Conservation (phyloP, 2,329 filamentous ascomycete species). For the Colletotrichum abscissum region DNA sequence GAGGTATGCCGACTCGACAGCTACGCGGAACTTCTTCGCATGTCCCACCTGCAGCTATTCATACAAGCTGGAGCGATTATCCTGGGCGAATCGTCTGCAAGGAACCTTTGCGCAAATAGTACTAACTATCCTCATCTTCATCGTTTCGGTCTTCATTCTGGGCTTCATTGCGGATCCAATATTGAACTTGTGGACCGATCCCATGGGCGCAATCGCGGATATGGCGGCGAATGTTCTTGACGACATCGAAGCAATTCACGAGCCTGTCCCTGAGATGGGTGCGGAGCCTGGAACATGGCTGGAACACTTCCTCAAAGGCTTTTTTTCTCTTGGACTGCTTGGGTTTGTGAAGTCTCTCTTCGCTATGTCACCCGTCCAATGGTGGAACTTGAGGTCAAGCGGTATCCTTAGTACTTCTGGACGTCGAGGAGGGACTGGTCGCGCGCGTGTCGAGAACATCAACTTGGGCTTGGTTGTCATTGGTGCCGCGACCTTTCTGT, state of each 20-base stretch:
- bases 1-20: conserved; percentile 77
- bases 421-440: conserved; percentile 72
- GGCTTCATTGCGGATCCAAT: conserved; percentile 95
- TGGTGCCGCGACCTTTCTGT: conserved; percentile 83
- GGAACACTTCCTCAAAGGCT: conserved; percentile 88
- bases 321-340: conserved; percentile 88
- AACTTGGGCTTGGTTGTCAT: conserved; percentile 84
- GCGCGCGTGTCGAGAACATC: conserved; percentile 81
- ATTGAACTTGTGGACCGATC: conserved; percentile 88
- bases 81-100: conserved; percentile 77
- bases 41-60: conserved; percentile 89
- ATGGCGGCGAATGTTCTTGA: conserved; percentile 59
- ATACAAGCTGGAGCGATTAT: conserved; percentile 82
- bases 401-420: conserved; percentile 64
- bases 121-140: conserved; percentile 78
- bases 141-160: conserved; percentile 80
- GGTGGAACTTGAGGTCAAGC: conserved; percentile 77
- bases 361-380: conserved; percentile 79
- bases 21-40: conserved; percentile 80
- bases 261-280: conserved; percentile 48
- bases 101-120: conserved; percentile 74
- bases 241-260: conserved; percentile 50
- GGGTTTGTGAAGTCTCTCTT: conserved; percentile 86
- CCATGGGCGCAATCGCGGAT: conserved; percentile 70
- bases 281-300: conserved; percentile 73